phyloP scores from a whole-genome alignment of 257 asterid genomes.

The Gentiana macrophylla region DNA sequence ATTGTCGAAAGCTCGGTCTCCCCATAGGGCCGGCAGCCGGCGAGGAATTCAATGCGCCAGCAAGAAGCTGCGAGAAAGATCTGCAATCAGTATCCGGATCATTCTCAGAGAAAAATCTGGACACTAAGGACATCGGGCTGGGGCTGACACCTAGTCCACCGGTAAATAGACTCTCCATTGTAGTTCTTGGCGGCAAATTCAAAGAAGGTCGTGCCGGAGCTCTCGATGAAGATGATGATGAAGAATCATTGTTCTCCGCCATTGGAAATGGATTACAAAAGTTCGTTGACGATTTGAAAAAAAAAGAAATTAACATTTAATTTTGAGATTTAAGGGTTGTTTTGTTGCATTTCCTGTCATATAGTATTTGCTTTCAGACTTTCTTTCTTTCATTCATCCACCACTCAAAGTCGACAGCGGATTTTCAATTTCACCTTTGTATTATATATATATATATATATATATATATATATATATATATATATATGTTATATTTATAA shows the following conservation, averaged over 20 bases:
- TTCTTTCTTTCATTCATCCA: too few relatives aligned
- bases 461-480: too few relatives aligned
- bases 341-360: too few relatives aligned
- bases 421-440: too few relatives aligned
- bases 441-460: too few relatives aligned
- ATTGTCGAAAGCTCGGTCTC: slow-evolving; percentile 18
- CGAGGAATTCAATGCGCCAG: slow-evolving; percentile 37
- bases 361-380: too few relatives aligned
- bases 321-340: too few relatives aligned
- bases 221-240: slow-evolving; percentile 26
- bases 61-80: slow-evolving; percentile 75
- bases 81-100: slow-evolving; percentile 58
- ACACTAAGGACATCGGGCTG: slow-evolving; percentile 67
- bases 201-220: slow-evolving; percentile 38
- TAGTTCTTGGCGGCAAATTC: slow-evolving; percentile 36
- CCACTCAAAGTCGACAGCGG: too few relatives aligned
- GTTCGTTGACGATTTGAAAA: too few relatives aligned
- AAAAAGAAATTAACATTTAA: too few relatives aligned
- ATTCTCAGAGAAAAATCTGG: slow-evolving; percentile 61
- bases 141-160: slow-evolving; percentile 55
- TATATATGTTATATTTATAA: too few relatives aligned
- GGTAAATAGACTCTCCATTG: slow-evolving; percentile 35
- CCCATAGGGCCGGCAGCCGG: slow-evolving; percentile 18
- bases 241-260: slow-evolving; percentile 38
- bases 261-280: slow-evolving; percentile 20